These are phyloP conservation scores for Ajuga chamaepitys DNA, from an alignment of 257 asterid genomes.

Conservation along the genomic window DNA sequence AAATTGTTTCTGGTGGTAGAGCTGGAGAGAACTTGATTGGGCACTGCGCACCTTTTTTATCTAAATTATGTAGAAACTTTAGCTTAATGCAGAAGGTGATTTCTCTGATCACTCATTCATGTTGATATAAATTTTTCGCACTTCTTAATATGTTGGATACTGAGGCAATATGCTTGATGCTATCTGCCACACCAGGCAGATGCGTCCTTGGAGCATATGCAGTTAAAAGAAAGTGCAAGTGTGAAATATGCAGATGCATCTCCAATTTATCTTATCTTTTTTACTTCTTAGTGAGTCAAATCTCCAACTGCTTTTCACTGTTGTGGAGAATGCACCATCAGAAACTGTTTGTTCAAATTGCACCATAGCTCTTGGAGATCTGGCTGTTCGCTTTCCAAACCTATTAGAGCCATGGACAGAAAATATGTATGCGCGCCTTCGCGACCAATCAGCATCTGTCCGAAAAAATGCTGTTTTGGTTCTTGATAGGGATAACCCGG, in stretches of 20 bases:
- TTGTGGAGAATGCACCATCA: constrained; percentile 90
- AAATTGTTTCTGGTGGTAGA: constrained; percentile 64
- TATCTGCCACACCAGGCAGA: background rate
- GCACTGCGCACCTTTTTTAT: constrained; percentile 58
- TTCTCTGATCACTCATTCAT: constrained; percentile 10
- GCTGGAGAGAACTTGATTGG: constrained; percentile 75
- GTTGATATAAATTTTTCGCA: background rate
- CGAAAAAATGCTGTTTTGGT: constrained; percentile 90
- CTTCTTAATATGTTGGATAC: constrained; percentile 3
- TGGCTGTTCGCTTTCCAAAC: constrained; percentile 95
- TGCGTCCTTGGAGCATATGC: constrained; percentile 7
- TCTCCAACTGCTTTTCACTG: constrained; percentile 96
- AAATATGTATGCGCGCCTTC: constrained; percentile 87
- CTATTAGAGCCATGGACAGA: constrained; percentile 98
- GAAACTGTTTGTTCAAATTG: constrained; percentile 93
- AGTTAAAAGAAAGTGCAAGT: background rate
- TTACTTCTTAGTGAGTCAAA: constrained; percentile 57
- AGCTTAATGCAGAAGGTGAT: constrained; percentile 88
- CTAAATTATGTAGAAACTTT: constrained; percentile 81
- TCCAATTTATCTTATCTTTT: constrained; percentile 1
- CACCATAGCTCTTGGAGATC: constrained; percentile 95
- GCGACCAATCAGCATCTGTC: constrained; percentile 74
- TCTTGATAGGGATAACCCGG: no score
- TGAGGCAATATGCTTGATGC: background rate
- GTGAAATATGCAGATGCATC: background rate